Evolutionary conservation across 176 grass and related monocot genomes (phyloP).

Genomic region (Otatea glauca): DNA sequence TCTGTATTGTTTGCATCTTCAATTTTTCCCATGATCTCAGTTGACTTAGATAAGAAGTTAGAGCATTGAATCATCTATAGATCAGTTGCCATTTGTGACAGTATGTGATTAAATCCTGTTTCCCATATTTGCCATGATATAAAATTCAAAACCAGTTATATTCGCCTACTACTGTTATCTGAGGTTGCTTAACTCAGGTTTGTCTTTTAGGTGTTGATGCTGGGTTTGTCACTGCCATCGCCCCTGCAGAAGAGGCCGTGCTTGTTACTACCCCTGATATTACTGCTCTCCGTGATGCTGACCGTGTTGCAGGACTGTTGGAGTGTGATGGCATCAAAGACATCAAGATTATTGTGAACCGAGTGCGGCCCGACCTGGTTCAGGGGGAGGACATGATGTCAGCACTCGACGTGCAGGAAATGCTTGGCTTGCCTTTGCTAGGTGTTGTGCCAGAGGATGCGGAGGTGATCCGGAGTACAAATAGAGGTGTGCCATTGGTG

Average conservation of each 20-base stretch:
- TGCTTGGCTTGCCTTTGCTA: slow-evolving; percentile 83
- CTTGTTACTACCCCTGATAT: slow-evolving; percentile 89
- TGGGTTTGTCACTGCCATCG: slow-evolving; percentile 88
- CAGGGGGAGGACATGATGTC: slow-evolving; percentile 98
- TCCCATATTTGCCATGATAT: not conserved
- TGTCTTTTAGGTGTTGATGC: slow-evolving; percentile 66
- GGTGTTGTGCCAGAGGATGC: slow-evolving; percentile 86
- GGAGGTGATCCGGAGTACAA: slow-evolving; percentile 84
- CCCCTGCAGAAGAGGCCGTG: slow-evolving; percentile 83
- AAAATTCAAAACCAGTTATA: not conserved
- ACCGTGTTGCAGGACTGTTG: slow-evolving; percentile 74
- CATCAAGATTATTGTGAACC: slow-evolving; percentile 90
- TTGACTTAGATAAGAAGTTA: not conserved
- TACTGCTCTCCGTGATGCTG: slow-evolving; percentile 82
- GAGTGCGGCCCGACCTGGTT: slow-evolving; percentile 79
- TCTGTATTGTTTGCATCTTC: not conserved
- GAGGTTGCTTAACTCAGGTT: not conserved
- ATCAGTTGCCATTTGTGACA: not conserved
- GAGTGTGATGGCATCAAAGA: slow-evolving; percentile 94
- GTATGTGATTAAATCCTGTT: not conserved
- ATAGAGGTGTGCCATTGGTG: slow-evolving; percentile 75
- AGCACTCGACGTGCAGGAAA: slow-evolving; percentile 87
- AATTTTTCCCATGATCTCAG: not conserved
- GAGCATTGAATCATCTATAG: not conserved
- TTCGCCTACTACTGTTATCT: not conserved